Base-by-base conservation (phyloP, 345 rosid genomes). In the Boechera retrofracta region DNA sequence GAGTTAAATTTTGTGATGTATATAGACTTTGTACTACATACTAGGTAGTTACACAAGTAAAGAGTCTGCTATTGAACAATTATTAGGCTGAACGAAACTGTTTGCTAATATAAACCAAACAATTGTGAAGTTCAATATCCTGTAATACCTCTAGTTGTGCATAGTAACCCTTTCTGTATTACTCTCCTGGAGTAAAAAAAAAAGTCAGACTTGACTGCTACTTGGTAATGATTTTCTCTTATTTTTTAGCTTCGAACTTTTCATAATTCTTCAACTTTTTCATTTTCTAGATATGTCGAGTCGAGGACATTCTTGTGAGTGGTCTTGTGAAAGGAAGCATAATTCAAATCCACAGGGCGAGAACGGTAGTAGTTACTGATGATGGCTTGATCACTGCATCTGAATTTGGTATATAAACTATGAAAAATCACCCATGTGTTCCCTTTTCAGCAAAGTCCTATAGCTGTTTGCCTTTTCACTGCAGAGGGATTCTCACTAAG, bases 291-390 rank as follows among this genome's bases (percentile, higher is more conserved):
- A 92, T 94, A 68, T 94, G 97, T 73, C 92, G 98, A 13, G 98
- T 94, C 62, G 98, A 94, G 84, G 98, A 90, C 79, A 83, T 95
- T 82, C 91, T 92, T 73, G 97, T 95, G 66, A 85, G 81, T 83
- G 99, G 99, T 61, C 79, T 84, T 68, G 73, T 95, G 28, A 88
- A 82, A 85, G 99, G 99, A 80, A 92, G 98, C 85, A 86, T 95
- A 33, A 84, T 95, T 80, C 99, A 95, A 79, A 86, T 95, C 73
- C 99, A 95, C 86, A 82, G 99, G 82, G 90, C 96, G 63, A 92
- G 90, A 82, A 87, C 91, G 1, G 84, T 95, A 68, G 86, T 89
- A 60, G 76, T 95, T 80, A 89, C 89, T 66, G 69, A 78, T 53
- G 83, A 79, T 75, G 98, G 96, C 51, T 71, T 85, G 84, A 86